A percentile compares a stretch with the other conserved stretches of the same genome.
phyloP scores from a whole-genome alignment of 2,329 filamentous ascomycete genomes.

The Ascochyta pisi region DNA sequence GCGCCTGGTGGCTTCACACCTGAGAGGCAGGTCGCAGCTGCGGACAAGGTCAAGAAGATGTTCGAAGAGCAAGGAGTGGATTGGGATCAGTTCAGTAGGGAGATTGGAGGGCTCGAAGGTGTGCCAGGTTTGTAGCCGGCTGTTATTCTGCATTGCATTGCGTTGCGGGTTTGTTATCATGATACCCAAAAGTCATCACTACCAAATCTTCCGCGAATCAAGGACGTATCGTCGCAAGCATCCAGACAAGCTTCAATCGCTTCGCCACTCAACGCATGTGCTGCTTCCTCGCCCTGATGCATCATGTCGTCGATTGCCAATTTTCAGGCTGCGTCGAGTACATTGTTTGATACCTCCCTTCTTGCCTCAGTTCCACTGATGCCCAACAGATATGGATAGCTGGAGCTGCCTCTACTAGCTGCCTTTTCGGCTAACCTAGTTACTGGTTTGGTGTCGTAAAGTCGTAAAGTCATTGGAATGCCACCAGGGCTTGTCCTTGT shows the following conservation, averaged over 20 bases:
- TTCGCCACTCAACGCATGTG: not conserved
- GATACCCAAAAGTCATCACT: conserved; percentile 13
- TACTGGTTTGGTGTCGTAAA: not conserved
- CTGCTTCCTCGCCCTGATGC: not conserved
- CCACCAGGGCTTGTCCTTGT: conserved; percentile 3
- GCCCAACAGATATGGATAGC: not conserved
- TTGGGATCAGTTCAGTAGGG: conserved; percentile 80
- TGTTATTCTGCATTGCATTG: conserved; percentile 10
- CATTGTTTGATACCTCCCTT: not conserved
- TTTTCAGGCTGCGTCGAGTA: not conserved
- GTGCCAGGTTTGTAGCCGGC: conserved; percentile 54
- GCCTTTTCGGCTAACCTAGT: not conserved
- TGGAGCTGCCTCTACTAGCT: not conserved
- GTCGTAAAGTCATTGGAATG: conserved; percentile 5
- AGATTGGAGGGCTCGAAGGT: conserved; percentile 68
- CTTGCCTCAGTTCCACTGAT: not conserved
- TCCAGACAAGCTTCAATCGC: not conserved
- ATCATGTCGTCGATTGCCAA: not conserved
- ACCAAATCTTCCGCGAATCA: not conserved
- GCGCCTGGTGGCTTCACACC: conserved; percentile 78
- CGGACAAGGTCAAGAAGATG: conserved; percentile 75
- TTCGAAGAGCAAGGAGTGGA: conserved; percentile 79
- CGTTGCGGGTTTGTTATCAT: conserved; percentile 9
- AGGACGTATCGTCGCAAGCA: not conserved
- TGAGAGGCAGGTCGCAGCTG: conserved; percentile 74